Conservation (phyloP, 257 asterid genomes). For the Fraxinus anomala region DNA sequence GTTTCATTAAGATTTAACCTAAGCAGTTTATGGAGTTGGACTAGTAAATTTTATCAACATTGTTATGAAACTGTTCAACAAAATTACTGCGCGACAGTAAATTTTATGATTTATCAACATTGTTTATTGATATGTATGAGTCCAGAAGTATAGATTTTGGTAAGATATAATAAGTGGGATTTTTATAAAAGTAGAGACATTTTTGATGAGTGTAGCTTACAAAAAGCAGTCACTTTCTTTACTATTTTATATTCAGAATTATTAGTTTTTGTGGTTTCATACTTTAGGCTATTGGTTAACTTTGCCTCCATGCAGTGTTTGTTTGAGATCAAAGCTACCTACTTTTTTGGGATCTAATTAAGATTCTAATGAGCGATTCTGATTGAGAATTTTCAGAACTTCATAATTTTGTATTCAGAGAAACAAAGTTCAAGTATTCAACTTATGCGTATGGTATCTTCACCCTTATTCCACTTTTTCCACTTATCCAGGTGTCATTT, state of each 20-base stretch:
- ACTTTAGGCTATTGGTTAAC: constrained; percentile 32
- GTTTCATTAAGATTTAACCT: not conserved
- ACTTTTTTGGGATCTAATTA: not conserved
- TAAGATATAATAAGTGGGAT: constrained; percentile 16
- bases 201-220: constrained; percentile 22
- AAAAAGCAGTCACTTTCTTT: constrained; percentile 32
- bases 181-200: not conserved
- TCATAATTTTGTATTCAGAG: not conserved
- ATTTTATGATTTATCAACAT: too few relatives aligned
- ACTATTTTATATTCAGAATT: constrained; percentile 30
- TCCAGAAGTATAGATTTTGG: not conserved
- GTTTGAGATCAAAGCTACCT: constrained; percentile 25
- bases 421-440: not conserved
- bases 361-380: not conserved
- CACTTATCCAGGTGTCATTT: not conserved
- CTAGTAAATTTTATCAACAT: too few relatives aligned
- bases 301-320: constrained; percentile 37
- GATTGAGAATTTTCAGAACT: not conserved
- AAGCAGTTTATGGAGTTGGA: too few relatives aligned
- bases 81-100: not conserved
- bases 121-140: not conserved
- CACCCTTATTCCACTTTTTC: not conserved
- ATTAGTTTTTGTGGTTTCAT: constrained; percentile 33
- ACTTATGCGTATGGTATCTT: not conserved
- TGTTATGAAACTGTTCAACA: not conserved